Conservation (phyloP, 371 early-diverging fungal species). For the Syncephalastrum monosporum region DNA sequence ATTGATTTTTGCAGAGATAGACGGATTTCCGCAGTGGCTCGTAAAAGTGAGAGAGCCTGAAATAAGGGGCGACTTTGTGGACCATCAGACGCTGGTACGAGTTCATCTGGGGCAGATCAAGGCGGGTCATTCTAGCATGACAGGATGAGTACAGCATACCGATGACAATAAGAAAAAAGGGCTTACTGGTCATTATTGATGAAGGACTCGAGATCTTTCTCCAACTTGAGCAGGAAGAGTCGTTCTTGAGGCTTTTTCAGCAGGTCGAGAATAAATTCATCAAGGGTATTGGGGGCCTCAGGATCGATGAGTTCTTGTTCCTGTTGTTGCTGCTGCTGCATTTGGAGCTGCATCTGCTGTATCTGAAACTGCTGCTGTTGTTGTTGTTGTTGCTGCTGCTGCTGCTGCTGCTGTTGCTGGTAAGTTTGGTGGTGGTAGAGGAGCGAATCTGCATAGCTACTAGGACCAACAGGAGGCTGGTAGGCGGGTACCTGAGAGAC, state of each 20-base stretch:
- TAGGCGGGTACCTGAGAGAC: slow-evolving; percentile 6
- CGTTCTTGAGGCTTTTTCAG: slow-evolving; percentile 71
- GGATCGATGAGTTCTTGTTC: slow-evolving; percentile 13
- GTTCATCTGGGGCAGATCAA: slow-evolving; percentile 74
- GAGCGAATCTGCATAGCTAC: too few relatives aligned
- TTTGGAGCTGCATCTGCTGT: neutral
- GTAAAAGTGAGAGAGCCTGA: slow-evolving; percentile 63
- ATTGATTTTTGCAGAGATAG: slow-evolving; percentile 57
- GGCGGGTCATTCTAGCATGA: slow-evolving; percentile 49
- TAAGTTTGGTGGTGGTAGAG: slow-evolving; percentile 1
- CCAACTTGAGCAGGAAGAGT: slow-evolving; percentile 71
- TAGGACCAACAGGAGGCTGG: slow-evolving; percentile 8
- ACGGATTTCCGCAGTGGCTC: slow-evolving; percentile 62
- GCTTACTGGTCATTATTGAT: slow-evolving; percentile 60
- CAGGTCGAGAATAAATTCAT: slow-evolving; percentile 66
- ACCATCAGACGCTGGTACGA: slow-evolving; percentile 77
- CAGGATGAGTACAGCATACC: neutral
- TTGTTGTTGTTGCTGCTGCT: slow-evolving; percentile 13
- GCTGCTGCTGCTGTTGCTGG: slow-evolving; percentile 9
- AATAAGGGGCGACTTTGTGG: slow-evolving; percentile 74
- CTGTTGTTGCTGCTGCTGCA: slow-evolving; percentile 11
- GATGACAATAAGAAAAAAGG: too few relatives aligned
- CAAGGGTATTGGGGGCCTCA: slow-evolving; percentile 33
- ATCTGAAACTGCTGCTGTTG: slow-evolving; percentile 6
- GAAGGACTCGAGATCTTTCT: slow-evolving; percentile 66